Evolutionary conservation across 2,329 filamentous ascomycete species (phyloP).

Genomic region (Truncatella angustata): DNA sequence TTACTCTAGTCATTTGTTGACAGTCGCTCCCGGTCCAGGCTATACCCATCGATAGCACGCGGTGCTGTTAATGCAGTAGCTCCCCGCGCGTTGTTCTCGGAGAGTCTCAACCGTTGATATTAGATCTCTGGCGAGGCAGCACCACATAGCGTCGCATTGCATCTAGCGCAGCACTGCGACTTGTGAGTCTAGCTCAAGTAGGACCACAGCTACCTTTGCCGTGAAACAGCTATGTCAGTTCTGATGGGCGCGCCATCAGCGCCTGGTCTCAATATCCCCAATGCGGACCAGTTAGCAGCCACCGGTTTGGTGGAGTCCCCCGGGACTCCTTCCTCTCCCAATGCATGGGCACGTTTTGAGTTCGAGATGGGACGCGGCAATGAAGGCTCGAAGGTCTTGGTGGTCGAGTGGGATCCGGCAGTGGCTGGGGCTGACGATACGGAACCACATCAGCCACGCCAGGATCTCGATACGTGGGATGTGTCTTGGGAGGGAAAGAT

Average conservation of each 20-base stretch:
- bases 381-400: conserved; percentile 85
- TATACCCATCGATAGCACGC: no score
- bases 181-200: neutral
- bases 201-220: neutral
- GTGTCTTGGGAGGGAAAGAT: conserved; percentile 83
- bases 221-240: neutral
- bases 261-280: neutral
- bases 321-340: conserved; percentile 15
- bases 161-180: neutral
- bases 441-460: conserved; percentile 7
- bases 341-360: conserved; percentile 79
- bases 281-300: neutral
- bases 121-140: neutral
- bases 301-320: conserved; percentile 10
- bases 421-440: conserved; percentile 46
- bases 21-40: no score
- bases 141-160: neutral
- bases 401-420: conserved; percentile 79
- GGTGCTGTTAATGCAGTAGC: no score
- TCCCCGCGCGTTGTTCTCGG: neutral
- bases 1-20: no score
- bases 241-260: neutral
- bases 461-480: conserved; percentile 54
- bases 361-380: conserved; percentile 76
- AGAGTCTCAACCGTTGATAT: neutral